Base-by-base conservation (phyloP, 1,139 yeast species). In the Geotrichum australiense region DNA sequence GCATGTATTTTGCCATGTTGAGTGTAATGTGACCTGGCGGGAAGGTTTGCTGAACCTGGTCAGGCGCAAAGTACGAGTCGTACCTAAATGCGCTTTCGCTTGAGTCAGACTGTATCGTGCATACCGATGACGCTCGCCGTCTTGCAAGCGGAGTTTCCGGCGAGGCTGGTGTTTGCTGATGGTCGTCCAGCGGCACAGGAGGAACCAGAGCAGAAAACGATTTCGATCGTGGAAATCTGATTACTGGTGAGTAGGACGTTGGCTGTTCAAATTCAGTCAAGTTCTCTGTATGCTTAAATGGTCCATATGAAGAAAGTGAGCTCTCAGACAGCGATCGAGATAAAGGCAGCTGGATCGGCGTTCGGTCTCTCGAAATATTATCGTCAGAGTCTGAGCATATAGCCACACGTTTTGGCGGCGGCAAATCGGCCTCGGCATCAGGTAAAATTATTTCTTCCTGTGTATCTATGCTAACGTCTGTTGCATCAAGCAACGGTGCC, bases 1-100 rank as follows among this genome's bases (percentile, higher is more conserved):
- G 48, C 50, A 56, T 57, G 43, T 56, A 61, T 35, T 56, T 56
- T 5, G 62, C 60, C 54, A 59, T 51, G 43, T 55, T 57, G 37
- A 48, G 47, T 12, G 59, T 53, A 27, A 56, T 46, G 30, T 56
- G 60, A 6, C 54, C 59, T 1, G 54, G 50, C 11, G 60, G 61
- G 39, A 56, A 57, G 19, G 31, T 37, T 28, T 48, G 42, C 26
- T 41, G 44, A 6, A 35, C 16, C 11, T 36, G 35, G 20, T 24
- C 38, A 6, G 30, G 22, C 5, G 41, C 44, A 36, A 41, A 41
- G 33, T 37, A 41, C 18, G 44, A 41, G 35, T 41, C 41, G 27
- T 41, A 41, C 18, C 44, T 21, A 21, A 41, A 41, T 5, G 40
- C 41, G 20, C 38, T 32, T 19, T 41, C 44, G 8, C 37, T 26